Evolutionary conservation across 2,329 filamentous ascomycete species (phyloP).

Genomic region (Sporothrix protearum): DNA sequence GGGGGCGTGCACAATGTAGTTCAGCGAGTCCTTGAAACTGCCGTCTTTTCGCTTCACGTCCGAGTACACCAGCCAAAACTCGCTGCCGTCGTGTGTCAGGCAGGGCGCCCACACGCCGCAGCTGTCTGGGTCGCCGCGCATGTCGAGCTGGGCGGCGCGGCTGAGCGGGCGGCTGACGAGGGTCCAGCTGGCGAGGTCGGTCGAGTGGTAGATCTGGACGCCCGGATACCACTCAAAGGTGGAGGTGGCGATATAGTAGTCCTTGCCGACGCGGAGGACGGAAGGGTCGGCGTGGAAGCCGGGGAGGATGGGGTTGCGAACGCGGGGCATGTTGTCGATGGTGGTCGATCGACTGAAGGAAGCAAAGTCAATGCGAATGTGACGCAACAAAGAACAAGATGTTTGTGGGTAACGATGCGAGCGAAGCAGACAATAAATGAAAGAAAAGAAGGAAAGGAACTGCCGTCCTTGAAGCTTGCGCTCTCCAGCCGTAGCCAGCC

Average conservation of each 20-base stretch:
- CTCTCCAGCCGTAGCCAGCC: not conserved
- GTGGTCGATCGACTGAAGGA: not conserved
- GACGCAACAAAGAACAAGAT: too few relatives aligned
- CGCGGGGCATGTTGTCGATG: conserved; percentile 24
- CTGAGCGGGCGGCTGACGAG: conserved; percentile 41
- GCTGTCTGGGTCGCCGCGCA: conserved; percentile 58
- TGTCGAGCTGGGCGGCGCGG: conserved; percentile 40
- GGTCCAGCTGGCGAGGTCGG: conserved; percentile 50
- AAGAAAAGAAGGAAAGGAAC: not conserved
- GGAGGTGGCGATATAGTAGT: conserved; percentile 50
- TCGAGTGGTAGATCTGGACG: conserved; percentile 51
- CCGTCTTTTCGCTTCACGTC: conserved; percentile 66
- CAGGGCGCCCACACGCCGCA: conserved; percentile 64
- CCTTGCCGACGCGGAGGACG: conserved; percentile 31
- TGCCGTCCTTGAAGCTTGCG: not conserved
- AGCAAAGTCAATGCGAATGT: not conserved
- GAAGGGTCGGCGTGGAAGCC: conserved; percentile 57
- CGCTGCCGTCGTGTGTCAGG: conserved; percentile 56
- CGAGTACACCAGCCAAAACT: conserved; percentile 62
- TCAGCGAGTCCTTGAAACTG: conserved; percentile 43
- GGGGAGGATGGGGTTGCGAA: conserved; percentile 51
- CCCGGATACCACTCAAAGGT: conserved; percentile 53
- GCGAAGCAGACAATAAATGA: not conserved
- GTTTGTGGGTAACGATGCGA: not conserved
- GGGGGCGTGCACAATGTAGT: conserved; percentile 55